Evolutionary conservation across 768 basidiomycete genomes (phyloP).

Genomic region (Lyophyllum semitale): DNA sequence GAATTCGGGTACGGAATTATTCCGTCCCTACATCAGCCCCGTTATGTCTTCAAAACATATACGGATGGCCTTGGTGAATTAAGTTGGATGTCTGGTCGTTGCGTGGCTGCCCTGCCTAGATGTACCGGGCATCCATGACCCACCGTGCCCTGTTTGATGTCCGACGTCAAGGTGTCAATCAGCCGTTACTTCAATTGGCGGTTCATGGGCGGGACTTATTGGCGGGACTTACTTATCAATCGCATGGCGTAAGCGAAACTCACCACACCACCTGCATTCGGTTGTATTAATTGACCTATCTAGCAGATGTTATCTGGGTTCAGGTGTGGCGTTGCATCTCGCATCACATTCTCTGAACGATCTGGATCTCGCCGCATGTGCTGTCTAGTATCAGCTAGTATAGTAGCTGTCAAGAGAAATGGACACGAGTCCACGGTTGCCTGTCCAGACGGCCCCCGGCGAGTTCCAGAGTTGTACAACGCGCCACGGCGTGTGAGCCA

Average conservation of each 20-base stretch:
- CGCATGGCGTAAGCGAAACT: not conserved
- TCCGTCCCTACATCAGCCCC: not conserved
- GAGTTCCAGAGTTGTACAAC: no score
- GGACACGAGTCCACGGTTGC: not conserved
- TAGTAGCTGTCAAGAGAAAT: no score
- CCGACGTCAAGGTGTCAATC: not conserved
- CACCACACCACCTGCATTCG: not conserved
- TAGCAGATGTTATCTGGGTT: not conserved
- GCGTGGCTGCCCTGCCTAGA: not conserved
- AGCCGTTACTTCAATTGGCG: not conserved
- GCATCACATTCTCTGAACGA: not conserved
- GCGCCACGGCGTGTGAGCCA: no score
- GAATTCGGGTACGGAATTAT: not conserved
- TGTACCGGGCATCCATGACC: not conserved
- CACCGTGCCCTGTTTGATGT: not conserved
- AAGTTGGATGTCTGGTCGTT: not conserved
- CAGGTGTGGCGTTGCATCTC: conserved; percentile 5
- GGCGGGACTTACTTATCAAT: no score
- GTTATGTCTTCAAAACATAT: not conserved
- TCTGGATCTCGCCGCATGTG: not conserved
- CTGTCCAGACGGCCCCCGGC: not conserved
- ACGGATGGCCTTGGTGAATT: not conserved
- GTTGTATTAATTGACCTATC: no score
- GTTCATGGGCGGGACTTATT: no score
- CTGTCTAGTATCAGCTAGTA: no score